Evolutionary conservation across 2,329 filamentous ascomycete genomes (phyloP), one percentile per base, ranked within the genome.

Genomic region (Aspergillaceae sp.): DNA sequence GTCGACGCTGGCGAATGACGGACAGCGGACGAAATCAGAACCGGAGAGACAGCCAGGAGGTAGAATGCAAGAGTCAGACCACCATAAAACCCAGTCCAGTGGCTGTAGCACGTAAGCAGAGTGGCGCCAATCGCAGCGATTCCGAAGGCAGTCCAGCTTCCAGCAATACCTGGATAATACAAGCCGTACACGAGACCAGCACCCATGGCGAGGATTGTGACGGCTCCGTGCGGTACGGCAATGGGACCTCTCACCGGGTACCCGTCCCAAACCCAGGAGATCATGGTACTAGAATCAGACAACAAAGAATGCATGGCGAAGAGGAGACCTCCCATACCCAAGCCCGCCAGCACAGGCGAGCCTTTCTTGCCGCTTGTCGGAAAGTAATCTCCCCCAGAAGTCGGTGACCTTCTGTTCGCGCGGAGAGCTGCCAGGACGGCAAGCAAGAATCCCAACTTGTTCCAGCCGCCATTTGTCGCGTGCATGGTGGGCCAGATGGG

Each of bases 271-370:
- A 88, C 88, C 92, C 92, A 98, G 10, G 90, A 77, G 48, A 97
- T 96, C 89, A 98, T 97, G 45, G 92, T 98, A 72, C 92, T 97
- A 0, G 90, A 94, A 64, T 98, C 92, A 0, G 92, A 96, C 7
- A 98, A 77, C 7, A 98, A 74, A 1, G 90, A 96, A 64, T 97
- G 92, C 60, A 97, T 76, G 4, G 79, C 87, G 60, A 98, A 98
- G 61, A 96, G 77, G 5, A 96, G 68, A 29, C 89, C 91, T 27
- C 80, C 89, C 46, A 97, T 68, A 48, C 92, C 88, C 42, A 92
- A 68, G 7, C 83, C 86, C 29, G 88, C 81, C 38, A 94, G 73
- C 5, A 84, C 54, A 0, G 82, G 76, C 10, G 87, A 90, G 1
- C 86, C 80, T 47, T 80, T 77, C 49, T 73, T 75, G n/a, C 74